Conservation (phyloP, 78 protist genomes). For the Planoprotostelium fungivorum region DNA sequence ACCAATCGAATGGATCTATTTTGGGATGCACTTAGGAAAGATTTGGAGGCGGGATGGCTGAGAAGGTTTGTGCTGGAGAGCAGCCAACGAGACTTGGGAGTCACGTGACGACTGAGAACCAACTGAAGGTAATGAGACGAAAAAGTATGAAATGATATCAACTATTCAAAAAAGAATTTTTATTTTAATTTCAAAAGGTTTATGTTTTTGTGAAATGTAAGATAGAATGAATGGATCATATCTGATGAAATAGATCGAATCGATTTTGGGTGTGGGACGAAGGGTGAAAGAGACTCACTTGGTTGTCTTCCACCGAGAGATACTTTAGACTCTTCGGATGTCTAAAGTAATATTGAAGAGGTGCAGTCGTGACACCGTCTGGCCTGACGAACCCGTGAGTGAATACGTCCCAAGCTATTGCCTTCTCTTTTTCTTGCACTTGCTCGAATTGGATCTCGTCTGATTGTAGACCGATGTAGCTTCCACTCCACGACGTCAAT, state of each 20-base stretch:
- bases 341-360: background rate
- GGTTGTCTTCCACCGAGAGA: background rate
- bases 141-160: too few relatives aligned
- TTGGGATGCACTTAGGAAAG: background rate
- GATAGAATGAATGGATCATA: too few relatives aligned
- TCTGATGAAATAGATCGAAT: background rate
- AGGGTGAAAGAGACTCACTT: too few relatives aligned
- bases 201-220: too few relatives aligned
- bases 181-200: too few relatives aligned
- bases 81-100: too few relatives aligned
- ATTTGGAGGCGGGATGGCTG: background rate
- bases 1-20: background rate
- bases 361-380: background rate
- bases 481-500: background rate
- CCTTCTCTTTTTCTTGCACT: background rate
- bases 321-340: background rate
- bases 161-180: too few relatives aligned
- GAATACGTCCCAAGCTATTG: background rate
- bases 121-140: too few relatives aligned
- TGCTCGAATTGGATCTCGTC: background rate
- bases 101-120: too few relatives aligned
- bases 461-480: background rate
- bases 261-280: too few relatives aligned
- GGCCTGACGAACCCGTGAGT: background rate
- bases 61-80: background rate